phyloP scores from a whole-genome alignment of 2,329 filamentous ascomycete species.

The Paracoccidioides lutzii region DNA sequence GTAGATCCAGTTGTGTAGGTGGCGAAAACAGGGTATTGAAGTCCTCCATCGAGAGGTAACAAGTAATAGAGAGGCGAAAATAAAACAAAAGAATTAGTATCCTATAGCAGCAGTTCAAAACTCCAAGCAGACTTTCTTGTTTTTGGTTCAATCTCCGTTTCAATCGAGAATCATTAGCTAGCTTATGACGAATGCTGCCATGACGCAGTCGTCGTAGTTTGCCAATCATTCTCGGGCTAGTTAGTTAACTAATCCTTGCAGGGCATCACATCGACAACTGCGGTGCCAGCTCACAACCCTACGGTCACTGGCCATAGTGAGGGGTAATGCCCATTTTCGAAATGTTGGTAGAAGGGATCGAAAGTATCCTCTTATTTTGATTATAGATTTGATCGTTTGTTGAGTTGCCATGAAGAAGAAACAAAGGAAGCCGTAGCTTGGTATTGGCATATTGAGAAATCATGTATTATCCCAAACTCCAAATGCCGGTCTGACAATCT shows the following conservation, averaged over 20 bases:
- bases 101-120: not conserved
- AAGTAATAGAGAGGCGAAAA: too few relatives aligned
- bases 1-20: too few relatives aligned
- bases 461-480: too few relatives aligned
- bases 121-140: too few relatives aligned
- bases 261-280: not conserved
- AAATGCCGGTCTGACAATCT: too few relatives aligned
- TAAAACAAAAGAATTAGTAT: too few relatives aligned
- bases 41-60: too few relatives aligned
- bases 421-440: not conserved
- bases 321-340: not conserved
- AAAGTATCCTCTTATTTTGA: not conserved
- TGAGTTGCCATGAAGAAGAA: not conserved
- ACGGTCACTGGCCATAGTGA: not conserved
- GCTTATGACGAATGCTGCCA: not conserved
- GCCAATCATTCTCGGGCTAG: not conserved
- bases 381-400: not conserved
- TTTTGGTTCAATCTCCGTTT: too few relatives aligned
- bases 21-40: too few relatives aligned
- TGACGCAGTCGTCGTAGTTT: conserved; percentile 1
- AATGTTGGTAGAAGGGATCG: not conserved
- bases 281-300: too few relatives aligned
- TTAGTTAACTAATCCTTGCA: not conserved
- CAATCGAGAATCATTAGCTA: not conserved
- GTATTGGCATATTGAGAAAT: not conserved